Conservation (phyloP, 1,284 basidiomycete species). For the Sporisorium scitamineum region DNA sequence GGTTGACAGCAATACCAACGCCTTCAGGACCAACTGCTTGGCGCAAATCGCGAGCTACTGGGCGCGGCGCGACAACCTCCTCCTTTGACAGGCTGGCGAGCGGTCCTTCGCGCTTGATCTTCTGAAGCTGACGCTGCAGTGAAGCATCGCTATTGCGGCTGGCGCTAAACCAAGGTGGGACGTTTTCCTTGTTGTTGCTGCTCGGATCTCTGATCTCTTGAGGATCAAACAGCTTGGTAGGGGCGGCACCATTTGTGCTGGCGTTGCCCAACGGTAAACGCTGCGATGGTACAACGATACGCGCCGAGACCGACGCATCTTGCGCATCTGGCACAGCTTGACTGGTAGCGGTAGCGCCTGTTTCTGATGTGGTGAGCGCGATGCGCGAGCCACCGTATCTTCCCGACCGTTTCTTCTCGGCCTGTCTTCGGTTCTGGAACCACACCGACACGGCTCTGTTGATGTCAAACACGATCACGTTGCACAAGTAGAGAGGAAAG, state of each 20-base stretch:
- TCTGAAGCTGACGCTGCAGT: slow-evolving; percentile 17
- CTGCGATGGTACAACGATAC: slow-evolving; percentile 10
- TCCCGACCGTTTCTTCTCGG: slow-evolving; percentile 67
- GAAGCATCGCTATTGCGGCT: background rate
- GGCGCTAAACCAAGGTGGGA: slow-evolving; percentile 44
- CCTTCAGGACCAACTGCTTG: slow-evolving; percentile 36
- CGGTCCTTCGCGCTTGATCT: slow-evolving; percentile 32
- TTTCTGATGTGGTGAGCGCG: slow-evolving; percentile 2
- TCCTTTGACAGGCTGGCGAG: slow-evolving; percentile 12
- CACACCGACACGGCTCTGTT: slow-evolving; percentile 61
- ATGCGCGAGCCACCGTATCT: slow-evolving; percentile 54
- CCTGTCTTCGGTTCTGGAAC: slow-evolving; percentile 67
- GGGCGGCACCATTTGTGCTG: slow-evolving; percentile 12
- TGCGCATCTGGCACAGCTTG: slow-evolving; percentile 9
- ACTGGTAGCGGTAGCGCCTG: background rate
- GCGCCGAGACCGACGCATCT: background rate
- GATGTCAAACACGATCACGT: background rate
- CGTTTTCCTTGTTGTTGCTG: slow-evolving; percentile 53
- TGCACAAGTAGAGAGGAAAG: background rate
- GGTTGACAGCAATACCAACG: slow-evolving; percentile 27
- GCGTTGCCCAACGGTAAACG: slow-evolving; percentile 38
- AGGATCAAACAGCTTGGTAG: slow-evolving; percentile 19
- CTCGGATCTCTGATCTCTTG: slow-evolving; percentile 30
- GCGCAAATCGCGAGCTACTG: slow-evolving; percentile 29
- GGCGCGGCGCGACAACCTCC: slow-evolving; percentile 8